phyloP scores from a whole-genome alignment of 2,329 filamentous ascomycete species.

The Grosmannia huntii region DNA sequence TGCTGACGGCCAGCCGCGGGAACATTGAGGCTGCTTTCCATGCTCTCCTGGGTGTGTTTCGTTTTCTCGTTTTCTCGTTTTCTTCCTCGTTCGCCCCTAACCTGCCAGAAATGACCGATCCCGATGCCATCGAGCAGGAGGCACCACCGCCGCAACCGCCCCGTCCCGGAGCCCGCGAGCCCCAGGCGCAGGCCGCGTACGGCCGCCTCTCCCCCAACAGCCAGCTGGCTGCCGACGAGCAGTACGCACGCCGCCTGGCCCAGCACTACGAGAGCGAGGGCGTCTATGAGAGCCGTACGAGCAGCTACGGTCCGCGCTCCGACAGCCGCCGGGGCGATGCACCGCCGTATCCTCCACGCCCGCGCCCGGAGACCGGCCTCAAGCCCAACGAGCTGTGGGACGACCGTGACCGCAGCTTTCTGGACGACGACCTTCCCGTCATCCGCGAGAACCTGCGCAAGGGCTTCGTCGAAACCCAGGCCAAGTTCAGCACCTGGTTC shows the following conservation, averaged over 20 bases:
- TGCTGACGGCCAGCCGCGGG: slow-evolving; percentile 74
- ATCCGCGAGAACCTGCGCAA: slow-evolving; percentile 90
- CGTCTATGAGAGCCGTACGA: slow-evolving; percentile 44
- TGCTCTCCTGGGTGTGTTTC: slow-evolving; percentile 61
- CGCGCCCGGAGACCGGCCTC: slow-evolving; percentile 35
- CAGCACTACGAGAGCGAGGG: slow-evolving; percentile 67
- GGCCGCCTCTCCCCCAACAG: slow-evolving; percentile 53
- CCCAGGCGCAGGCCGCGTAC: slow-evolving; percentile 47
- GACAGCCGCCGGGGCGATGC: slow-evolving; percentile 10
- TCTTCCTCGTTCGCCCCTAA: slow-evolving; percentile 4
- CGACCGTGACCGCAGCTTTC: slow-evolving; percentile 74
- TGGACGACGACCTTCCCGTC: slow-evolving; percentile 89
- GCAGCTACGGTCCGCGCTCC: slow-evolving; percentile 23
- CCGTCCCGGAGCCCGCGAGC: slow-evolving; percentile 51
- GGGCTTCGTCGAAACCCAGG: slow-evolving; percentile 88
- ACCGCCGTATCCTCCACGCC: slow-evolving; percentile 19
- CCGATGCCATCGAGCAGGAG: slow-evolving; percentile 50
- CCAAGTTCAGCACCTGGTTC: slow-evolving; percentile 87
- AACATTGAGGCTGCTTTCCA: slow-evolving; percentile 91
- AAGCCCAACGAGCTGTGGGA: slow-evolving; percentile 46
- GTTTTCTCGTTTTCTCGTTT: no score
- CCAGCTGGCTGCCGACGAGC: slow-evolving; percentile 82
- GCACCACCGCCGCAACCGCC: slow-evolving; percentile 55
- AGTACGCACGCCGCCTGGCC: slow-evolving; percentile 79
- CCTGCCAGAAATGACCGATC: slow-evolving; percentile 60